Evolutionary conservation across 2,329 filamentous ascomycete species (phyloP), one percentile per base, ranked within the genome.

Genomic region (Trichoderma sp.): DNA sequence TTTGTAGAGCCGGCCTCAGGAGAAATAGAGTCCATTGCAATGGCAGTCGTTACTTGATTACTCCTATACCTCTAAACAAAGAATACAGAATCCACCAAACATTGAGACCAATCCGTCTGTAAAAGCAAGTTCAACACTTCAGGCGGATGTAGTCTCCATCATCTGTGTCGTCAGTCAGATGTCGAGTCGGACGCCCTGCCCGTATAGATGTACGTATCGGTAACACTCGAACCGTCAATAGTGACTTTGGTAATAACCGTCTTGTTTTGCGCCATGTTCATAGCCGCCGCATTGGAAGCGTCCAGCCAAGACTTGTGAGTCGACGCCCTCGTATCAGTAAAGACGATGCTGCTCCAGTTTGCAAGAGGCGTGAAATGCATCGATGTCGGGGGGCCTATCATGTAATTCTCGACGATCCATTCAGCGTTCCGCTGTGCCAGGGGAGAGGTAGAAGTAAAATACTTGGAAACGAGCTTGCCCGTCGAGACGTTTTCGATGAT

Each of bases 321-420:
- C 1, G 51, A 56, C 5, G 61, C 61, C 15, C 43, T 52, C 6
- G 61, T 44, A 63, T 24, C 51, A 28, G 61, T 63, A n/a, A 64
- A 64, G 41, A 48, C 45, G 17, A 64, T 47, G 9, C 43, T 64
- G 9, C 55, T 48, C 54, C 55, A 64, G 48, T 64, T 59, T 9
- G 63, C 63, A 21, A 64, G 55, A 48, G 15, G 34, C 34, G 34
- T 39, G 5, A 12, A 10, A 39, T 39, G 15, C 5, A 52, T 55
- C 12, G 52, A 26, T 39, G 34, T 26, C 3, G 1, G 10, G 4
- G 45, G 50, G 6, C 55, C 55, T 12, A 45, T 34, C 15, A 44
- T 41, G 7, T 52, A 64, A 15, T 59, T 47, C 19, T 64, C 63
- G 5, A 64, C 55, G 17, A 64, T 64, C 59, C 59, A 62, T 28